phyloP scores from a whole-genome alignment of 257 asterid species.

The Verbena officinalis region DNA sequence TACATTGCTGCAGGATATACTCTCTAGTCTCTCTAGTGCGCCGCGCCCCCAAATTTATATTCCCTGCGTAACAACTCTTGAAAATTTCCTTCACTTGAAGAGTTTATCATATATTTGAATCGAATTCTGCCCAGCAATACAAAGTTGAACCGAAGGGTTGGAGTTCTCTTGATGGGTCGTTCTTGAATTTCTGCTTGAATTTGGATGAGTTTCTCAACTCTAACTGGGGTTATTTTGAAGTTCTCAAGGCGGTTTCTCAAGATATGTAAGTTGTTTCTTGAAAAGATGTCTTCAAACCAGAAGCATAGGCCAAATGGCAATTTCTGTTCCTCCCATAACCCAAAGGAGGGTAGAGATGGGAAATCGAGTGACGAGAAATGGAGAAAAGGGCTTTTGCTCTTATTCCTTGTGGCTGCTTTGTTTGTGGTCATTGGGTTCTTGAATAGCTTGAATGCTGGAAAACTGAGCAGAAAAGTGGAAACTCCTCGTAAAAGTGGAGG shows the following conservation, averaged over 20 bases:
- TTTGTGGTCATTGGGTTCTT: slow-evolving; percentile 41
- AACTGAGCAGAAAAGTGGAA: slow-evolving; percentile 33
- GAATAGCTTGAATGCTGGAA: slow-evolving; percentile 29
- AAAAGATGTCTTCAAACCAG: slow-evolving; percentile 55
- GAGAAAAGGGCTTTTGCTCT: slow-evolving; percentile 38
- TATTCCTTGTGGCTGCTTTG: slow-evolving; percentile 40
- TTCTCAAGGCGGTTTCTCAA: slow-evolving; percentile 34
- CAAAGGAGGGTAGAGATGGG: slow-evolving; percentile 41
- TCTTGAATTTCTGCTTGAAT: slow-evolving; percentile 23
- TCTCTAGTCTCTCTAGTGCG: too few species aligned
- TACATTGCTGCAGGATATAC: slow-evolving; percentile 30
- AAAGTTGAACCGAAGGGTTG: not conserved
- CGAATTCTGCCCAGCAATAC: slow-evolving; percentile 17
- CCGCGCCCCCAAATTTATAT: slow-evolving; percentile 14
- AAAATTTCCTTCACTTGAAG: slow-evolving; percentile 7
- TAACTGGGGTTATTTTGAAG: slow-evolving; percentile 35
- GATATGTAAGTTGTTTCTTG: slow-evolving; percentile 46
- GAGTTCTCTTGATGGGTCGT: slow-evolving; percentile 9
- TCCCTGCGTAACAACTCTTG: slow-evolving; percentile 3
- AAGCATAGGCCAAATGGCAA: slow-evolving; percentile 43
- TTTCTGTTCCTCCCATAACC: slow-evolving; percentile 37
- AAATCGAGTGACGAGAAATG: slow-evolving; percentile 41
- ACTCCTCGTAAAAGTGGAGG: slow-evolving; percentile 34
- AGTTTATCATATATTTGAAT: slow-evolving; percentile 2
- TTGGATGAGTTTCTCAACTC: slow-evolving; percentile 39